Conservation (phyloP, 345 rosid species). For the Litchi chinensis region DNA sequence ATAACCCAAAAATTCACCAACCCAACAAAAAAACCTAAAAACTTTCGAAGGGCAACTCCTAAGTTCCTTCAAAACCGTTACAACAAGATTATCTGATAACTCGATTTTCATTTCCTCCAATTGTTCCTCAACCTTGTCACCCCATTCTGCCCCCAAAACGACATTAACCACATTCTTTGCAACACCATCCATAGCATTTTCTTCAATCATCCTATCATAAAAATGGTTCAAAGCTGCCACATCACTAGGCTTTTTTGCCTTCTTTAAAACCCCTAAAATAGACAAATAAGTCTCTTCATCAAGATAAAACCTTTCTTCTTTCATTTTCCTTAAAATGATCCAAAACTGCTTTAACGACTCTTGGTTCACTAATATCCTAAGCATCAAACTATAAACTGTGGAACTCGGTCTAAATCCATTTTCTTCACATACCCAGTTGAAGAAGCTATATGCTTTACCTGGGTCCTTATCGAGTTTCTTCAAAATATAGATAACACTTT, state of each 20-base stretch:
- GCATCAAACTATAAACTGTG: conserved; percentile 59
- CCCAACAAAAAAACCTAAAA: conserved; percentile 57
- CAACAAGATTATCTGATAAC: conserved; percentile 64
- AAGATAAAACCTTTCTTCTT: conserved; percentile 62
- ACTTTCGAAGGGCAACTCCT: conserved; percentile 56
- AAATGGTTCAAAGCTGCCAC: conserved; percentile 63
- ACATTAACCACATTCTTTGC: conserved; percentile 45
- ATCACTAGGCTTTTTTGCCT: conserved; percentile 52
- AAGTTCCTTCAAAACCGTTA: conserved; percentile 69
- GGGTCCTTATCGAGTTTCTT: conserved; percentile 62
- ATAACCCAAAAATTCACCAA: conserved; percentile 37
- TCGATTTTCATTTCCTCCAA: conserved; percentile 49
- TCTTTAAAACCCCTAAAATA: conserved; percentile 42
- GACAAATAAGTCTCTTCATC: conserved; percentile 70
- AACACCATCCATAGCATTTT: conserved; percentile 51
- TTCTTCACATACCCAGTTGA: conserved; percentile 62
- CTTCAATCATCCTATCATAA: conserved; percentile 63
- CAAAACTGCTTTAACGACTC: conserved; percentile 68
- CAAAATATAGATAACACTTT: conserved; percentile 63
- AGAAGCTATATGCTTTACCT: conserved; percentile 57
- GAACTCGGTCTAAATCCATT: conserved; percentile 66
- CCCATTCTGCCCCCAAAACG: conserved; percentile 47
- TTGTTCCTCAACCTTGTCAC: conserved; percentile 52
- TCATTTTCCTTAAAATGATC: conserved; percentile 62
- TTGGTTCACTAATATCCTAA: conserved; percentile 55